Percentiles rank a stretch among this genome's conserved stretches.
These are phyloP conservation scores for Cladosporium sp. DNA, from an alignment of 2,329 filamentous ascomycete genomes.

Conservation along the genomic window DNA sequence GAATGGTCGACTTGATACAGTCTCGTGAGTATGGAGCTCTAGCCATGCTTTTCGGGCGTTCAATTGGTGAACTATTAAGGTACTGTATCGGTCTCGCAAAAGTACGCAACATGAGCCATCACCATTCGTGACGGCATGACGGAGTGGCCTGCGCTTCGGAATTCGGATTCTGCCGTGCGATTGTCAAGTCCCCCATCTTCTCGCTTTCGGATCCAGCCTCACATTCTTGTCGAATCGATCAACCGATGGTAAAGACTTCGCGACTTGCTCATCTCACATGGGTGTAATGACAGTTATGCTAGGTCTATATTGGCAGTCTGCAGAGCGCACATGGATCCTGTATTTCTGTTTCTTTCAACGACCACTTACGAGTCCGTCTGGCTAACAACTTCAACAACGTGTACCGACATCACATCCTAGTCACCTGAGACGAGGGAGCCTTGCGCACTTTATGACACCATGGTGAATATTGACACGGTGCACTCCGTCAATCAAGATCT, in stretches of 20 bases:
- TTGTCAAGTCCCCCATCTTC: no score
- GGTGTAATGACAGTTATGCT: no score
- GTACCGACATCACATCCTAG: background rate
- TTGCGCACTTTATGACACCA: background rate
- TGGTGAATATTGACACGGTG: background rate
- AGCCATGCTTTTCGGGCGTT: background rate
- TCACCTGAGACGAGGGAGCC: background rate
- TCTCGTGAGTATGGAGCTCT: background rate
- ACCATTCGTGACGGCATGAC: background rate
- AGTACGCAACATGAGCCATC: background rate
- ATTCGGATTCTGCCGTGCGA: background rate
- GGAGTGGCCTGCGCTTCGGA: conserved; percentile 1
- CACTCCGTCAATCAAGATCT: background rate
- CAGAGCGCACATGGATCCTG: background rate
- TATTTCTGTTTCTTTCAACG: background rate
- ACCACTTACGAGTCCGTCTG: background rate
- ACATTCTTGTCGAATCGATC: background rate
- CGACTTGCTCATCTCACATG: background rate
- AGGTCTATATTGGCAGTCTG: background rate
- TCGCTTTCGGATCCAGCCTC: conserved; percentile 4
- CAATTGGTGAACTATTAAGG: background rate
- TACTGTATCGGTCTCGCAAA: background rate
- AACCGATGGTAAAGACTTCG: background rate
- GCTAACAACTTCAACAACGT: background rate
- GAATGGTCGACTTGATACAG: background rate